Conservation (phyloP, 257 asterid genomes). For the Salvia splendens region DNA sequence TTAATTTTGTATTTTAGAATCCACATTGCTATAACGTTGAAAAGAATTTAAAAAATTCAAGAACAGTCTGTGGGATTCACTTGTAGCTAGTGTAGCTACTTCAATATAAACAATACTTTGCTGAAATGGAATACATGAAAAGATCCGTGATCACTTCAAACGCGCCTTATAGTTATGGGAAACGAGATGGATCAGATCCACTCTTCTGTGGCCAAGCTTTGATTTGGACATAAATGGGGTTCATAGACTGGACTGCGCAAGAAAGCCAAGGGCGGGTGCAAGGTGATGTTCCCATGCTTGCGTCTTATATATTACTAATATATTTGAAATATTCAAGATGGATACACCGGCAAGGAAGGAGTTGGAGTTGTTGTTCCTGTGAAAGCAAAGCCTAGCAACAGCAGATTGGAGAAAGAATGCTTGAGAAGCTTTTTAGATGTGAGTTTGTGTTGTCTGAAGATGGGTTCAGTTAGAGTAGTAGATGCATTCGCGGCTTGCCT, state of each 20-base stretch:
- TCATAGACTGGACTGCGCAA: conserved; percentile 60
- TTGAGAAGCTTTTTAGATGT: conserved; percentile 69
- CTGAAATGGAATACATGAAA: conserved; percentile 78
- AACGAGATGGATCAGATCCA: conserved; percentile 73
- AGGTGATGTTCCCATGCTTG: conserved; percentile 44
- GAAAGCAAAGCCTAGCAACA: conserved; percentile 65
- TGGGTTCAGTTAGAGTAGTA: conserved; percentile 51
- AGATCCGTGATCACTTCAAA: conserved; percentile 78
- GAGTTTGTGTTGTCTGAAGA: conserved; percentile 36
- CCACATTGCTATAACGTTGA: too few relatives aligned
- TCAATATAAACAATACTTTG: conserved; percentile 61
- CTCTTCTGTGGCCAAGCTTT: conserved; percentile 64
- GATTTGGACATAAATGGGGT: conserved; percentile 51
- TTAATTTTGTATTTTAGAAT: too few relatives aligned
- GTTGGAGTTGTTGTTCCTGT: conserved; percentile 77
- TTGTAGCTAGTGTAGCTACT: conserved; percentile 74
- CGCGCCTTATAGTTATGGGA: conserved; percentile 67
- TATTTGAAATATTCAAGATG: conserved; percentile 52
- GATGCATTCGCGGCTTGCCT: conserved; percentile 49
- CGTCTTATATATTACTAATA: too few relatives aligned
- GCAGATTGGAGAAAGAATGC: conserved; percentile 53
- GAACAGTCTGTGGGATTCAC: conserved; percentile 97
- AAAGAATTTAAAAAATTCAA: too few relatives aligned
- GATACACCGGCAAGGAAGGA: conserved; percentile 65
- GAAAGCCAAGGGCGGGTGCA: conserved; percentile 69